Evolutionary conservation across 2,329 filamentous ascomycete species (phyloP), one percentile per base, ranked within the genome.

Genomic region (Pseudocercospora fuligena): DNA sequence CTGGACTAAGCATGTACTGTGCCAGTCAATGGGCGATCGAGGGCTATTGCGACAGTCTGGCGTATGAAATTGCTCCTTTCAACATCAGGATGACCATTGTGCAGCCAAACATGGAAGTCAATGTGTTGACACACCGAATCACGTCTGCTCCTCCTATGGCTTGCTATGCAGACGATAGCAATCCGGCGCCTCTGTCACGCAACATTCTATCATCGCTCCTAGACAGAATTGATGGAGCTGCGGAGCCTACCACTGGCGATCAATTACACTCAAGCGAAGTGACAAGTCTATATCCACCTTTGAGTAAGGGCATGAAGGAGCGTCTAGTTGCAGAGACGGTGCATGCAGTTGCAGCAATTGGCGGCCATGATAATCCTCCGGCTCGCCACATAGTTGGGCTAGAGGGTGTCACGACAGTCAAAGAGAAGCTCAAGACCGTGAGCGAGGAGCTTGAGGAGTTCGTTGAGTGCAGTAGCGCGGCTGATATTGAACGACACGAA

Each of bases 391-490:
- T 98, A 74, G 94, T 98, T 1, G 94, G 95, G 0, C 88, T 91
- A 63, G 95, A 98, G 78, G 94, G 92, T 0, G 91, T 94, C 12
- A 86, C 88, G 5, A 92, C 92, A 47, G 94, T 98, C 46, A 96
- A 94, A 78, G 95, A 98, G 81, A 98, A 98, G 81, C 82, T 99
- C 64, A 97, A 96, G 82, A 97, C 93, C 1, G 92, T 97, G 2
- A 97, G 93, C 69, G 94, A 98, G 78, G 95, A 98, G 81, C 82
- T 98, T 64, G 95, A 98, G 78, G 95, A 98, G 72, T 98, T 98
- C 79, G 90, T 97, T 29, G 93, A 97, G 73, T 90, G 93, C 27
- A 97, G 93, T 74, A 85, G 91, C 70, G 90, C 92, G 0, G 93
- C 95, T 16, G 94, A 97, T 77, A 91, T 93, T 63, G 77, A 76